These are phyloP conservation scores for Hymenoscyphus linearis DNA, from an alignment of 2,329 filamentous ascomycete genomes.

Conservation along the genomic window DNA sequence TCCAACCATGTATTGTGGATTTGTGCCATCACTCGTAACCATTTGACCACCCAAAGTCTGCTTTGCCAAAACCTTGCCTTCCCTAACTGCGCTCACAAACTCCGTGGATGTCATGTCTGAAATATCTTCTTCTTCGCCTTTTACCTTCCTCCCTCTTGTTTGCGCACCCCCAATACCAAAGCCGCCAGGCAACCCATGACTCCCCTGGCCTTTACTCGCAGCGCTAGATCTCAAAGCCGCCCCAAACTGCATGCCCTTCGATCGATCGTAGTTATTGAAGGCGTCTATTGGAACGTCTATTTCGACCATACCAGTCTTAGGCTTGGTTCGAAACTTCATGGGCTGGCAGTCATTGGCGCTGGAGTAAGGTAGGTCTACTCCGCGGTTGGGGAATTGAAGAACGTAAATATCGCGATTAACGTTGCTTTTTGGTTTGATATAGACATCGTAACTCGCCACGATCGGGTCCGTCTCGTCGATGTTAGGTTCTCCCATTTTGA, in stretches of 20 bases:
- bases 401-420: constrained; percentile 65
- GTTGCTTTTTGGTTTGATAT: constrained; percentile 69
- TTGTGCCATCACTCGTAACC: constrained; percentile 57
- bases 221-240: constrained; percentile 59
- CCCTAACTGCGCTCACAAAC: constrained; percentile 53
- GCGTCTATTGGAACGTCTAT: constrained; percentile 80
- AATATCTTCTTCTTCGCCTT: constrained; percentile 41
- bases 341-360: constrained; percentile 52
- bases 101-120: background rate
- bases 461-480: constrained; percentile 55
- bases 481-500: constrained; percentile 2
- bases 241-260: constrained; percentile 79
- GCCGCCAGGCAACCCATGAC: constrained; percentile 66
- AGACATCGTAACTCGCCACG: constrained; percentile 74
- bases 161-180: constrained; percentile 55
- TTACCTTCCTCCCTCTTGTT: constrained; percentile 31
- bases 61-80: constrained; percentile 67
- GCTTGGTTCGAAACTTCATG: constrained; percentile 75
- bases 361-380: constrained; percentile 53
- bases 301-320: constrained; percentile 76
- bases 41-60: constrained; percentile 85
- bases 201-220: constrained; percentile 52
- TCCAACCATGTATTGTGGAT: constrained; percentile 74
- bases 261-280: constrained; percentile 69
- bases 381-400: constrained; percentile 83